Evolutionary conservation across 1,284 basidiomycete genomes (phyloP).

Genomic region (Malassezia pachydermatis): DNA sequence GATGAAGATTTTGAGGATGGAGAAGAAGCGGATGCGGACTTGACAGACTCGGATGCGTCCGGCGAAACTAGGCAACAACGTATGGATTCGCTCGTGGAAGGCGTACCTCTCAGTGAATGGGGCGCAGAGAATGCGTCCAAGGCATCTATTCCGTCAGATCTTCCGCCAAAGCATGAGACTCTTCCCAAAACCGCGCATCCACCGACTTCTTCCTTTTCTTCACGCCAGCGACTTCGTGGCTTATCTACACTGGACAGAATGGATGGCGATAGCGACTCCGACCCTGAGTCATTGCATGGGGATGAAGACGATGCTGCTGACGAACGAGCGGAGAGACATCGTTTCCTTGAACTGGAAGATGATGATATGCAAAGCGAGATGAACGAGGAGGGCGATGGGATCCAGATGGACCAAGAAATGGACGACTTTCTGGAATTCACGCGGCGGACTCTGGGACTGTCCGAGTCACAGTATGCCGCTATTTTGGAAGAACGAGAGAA

Average conservation of each 20-base stretch:
- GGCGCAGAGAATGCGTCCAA: slow-evolving; percentile 4
- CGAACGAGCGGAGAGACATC: slow-evolving; percentile 8
- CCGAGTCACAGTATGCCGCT: slow-evolving; percentile 10
- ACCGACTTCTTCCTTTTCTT: too few relatives aligned
- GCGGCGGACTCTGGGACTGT: slow-evolving; percentile 10
- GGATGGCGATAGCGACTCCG: slow-evolving; percentile 14
- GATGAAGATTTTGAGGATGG: slow-evolving; percentile 27
- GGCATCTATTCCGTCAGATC: neutral
- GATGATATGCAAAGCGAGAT: neutral
- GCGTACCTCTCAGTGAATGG: slow-evolving; percentile 9
- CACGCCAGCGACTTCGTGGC: slow-evolving; percentile 2
- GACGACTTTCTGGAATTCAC: slow-evolving; percentile 15
- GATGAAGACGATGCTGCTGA: slow-evolving; percentile 11
- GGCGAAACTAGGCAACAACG: neutral
- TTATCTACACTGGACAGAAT: neutral
- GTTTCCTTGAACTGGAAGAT: neutral
- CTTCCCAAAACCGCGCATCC: neutral
- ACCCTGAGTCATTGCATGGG: slow-evolving; percentile 2
- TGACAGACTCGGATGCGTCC: slow-evolving; percentile 18
- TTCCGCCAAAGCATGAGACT: neutral
- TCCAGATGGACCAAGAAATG: slow-evolving; percentile 10
- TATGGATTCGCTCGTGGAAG: slow-evolving; percentile 3
- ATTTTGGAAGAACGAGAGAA: slow-evolving; percentile 8
- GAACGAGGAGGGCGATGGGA: slow-evolving; percentile 1
- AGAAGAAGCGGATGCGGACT: slow-evolving; percentile 23